Percentiles rank a stretch among this genome's conserved stretches.
phyloP scores from a whole-genome alignment of 2,329 filamentous ascomycete genomes.

The Diaporthe batatas region DNA sequence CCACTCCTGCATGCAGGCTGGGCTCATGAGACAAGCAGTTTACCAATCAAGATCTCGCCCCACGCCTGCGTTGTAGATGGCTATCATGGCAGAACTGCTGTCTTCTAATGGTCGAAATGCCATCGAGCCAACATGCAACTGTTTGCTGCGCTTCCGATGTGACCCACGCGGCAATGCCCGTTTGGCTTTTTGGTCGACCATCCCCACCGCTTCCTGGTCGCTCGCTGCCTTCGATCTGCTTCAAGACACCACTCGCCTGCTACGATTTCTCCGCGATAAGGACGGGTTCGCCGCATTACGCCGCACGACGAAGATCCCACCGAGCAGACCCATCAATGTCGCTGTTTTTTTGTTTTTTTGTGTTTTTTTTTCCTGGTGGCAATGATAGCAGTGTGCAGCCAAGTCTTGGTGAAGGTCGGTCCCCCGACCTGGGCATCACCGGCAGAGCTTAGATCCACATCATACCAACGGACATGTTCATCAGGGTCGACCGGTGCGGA shows the following conservation, averaged over 20 bases:
- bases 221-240: neutral
- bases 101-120: conserved; percentile 12
- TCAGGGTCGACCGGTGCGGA: neutral
- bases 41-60: conserved; percentile 16
- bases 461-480: neutral
- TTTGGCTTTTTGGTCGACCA: neutral
- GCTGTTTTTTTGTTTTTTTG: neutral
- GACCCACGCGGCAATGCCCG: neutral
- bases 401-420: neutral
- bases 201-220: neutral
- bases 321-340: neutral
- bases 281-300: neutral
- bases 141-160: conserved; percentile 15
- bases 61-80: conserved; percentile 1
- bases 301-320: neutral
- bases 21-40: neutral
- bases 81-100: neutral
- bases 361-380: neutral
- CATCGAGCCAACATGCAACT: conserved; percentile 5
- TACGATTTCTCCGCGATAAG: neutral
- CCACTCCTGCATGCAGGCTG: conserved; percentile 21
- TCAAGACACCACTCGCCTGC: neutral
- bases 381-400: neutral
- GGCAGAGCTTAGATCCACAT: neutral
- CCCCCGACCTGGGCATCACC: neutral